Conservation (phyloP, 2,329 filamentous ascomycete species). For the Pyrenophora graminea region DNA sequence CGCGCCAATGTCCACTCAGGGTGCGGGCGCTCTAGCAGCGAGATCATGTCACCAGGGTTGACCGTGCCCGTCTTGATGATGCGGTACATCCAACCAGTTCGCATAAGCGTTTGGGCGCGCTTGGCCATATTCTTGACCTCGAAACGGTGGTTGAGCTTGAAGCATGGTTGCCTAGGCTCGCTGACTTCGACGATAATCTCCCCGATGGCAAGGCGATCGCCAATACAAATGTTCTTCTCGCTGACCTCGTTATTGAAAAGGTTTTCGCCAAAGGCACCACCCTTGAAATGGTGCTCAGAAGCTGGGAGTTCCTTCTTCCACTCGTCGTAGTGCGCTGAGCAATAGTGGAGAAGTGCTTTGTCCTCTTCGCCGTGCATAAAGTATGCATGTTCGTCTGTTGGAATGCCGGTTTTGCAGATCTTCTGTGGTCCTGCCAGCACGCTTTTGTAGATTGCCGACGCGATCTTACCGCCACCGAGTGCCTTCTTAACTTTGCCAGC, state of each 20-base stretch:
- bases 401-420: constrained; percentile 57
- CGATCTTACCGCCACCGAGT: constrained; percentile 54
- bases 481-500: constrained; percentile 62
- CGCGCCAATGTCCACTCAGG: constrained; percentile 66
- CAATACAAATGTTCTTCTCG: constrained; percentile 68
- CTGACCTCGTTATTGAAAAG: constrained; percentile 63
- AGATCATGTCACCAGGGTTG: constrained; percentile 60
- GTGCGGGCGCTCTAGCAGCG: constrained; percentile 59
- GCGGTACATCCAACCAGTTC: constrained; percentile 70
- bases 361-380: constrained; percentile 66
- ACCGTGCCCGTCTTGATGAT: constrained; percentile 62
- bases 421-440: constrained; percentile 51
- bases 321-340: constrained; percentile 60
- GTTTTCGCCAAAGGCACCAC: constrained; percentile 69
- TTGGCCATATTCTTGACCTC: constrained; percentile 65
- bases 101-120: constrained; percentile 59
- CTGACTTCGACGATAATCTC: constrained; percentile 61
- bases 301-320: constrained; percentile 61
- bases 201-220: constrained; percentile 61
- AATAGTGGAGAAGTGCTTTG: constrained; percentile 67
- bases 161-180: constrained; percentile 67
- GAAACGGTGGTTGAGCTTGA: constrained; percentile 71
- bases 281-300: constrained; percentile 56
- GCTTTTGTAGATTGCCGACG: constrained; percentile 62
- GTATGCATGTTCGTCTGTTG: constrained; percentile 65